Evolutionary conservation across 345 rosid genomes (phyloP).

Genomic region (Gossypium sturtianum): DNA sequence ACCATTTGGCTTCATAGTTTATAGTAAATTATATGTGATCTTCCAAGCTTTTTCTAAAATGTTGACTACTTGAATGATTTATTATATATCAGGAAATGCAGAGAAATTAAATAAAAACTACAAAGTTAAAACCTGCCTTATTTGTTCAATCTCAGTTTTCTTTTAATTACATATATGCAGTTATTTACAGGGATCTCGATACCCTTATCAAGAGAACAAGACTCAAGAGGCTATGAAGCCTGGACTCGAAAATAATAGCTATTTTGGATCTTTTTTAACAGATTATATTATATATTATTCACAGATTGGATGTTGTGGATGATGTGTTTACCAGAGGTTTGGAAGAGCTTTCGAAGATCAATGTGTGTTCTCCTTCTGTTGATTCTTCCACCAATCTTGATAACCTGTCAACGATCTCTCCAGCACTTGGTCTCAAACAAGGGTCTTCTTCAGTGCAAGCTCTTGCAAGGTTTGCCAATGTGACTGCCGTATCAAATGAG

Average conservation of each 20-base stretch:
- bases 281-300: slow-evolving; percentile 10
- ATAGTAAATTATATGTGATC: not conserved
- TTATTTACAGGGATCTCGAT: slow-evolving; percentile 17
- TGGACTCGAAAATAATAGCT: not conserved
- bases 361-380: slow-evolving; percentile 32
- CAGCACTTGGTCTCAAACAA: slow-evolving; percentile 59
- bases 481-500: slow-evolving; percentile 54
- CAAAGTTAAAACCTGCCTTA: slow-evolving; percentile 2
- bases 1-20: not conserved
- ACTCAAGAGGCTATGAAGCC: not conserved
- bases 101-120: not conserved
- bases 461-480: slow-evolving; percentile 59
- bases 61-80: not conserved
- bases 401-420: slow-evolving; percentile 66
- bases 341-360: slow-evolving; percentile 57
- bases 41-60: not conserved
- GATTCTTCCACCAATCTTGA: slow-evolving; percentile 52
- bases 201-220: not conserved
- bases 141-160: slow-evolving; percentile 10
- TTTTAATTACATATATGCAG: slow-evolving; percentile 18
- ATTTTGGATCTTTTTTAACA: not conserved
- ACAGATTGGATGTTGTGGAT: slow-evolving; percentile 17
- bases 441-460: slow-evolving; percentile 68
- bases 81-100: not conserved
- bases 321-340: slow-evolving; percentile 57